These are phyloP conservation scores for Globisporangium cystogenes DNA, from an alignment of 352 stramenopile genomes.

Conservation along the genomic window DNA sequence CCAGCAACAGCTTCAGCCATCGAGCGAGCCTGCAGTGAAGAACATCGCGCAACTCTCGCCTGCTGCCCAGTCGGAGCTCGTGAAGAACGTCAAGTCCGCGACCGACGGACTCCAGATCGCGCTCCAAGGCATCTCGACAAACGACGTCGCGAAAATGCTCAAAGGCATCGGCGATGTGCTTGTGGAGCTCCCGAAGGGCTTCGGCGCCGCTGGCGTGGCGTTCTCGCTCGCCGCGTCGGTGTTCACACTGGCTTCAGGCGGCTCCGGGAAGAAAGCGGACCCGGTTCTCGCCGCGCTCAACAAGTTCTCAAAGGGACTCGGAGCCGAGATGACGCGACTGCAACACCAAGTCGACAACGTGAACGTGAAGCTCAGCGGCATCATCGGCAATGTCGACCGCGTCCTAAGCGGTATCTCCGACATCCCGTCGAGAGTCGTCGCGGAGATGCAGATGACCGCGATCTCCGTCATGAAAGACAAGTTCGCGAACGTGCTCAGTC, in stretches of 20 bases:
- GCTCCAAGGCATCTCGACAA: constrained; percentile 17
- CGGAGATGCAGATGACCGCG: constrained; percentile 41
- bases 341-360: constrained; percentile 19
- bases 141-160: constrained; percentile 29
- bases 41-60: constrained; percentile 14
- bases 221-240: constrained; percentile 40
- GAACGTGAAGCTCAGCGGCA: constrained; percentile 16
- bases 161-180: constrained; percentile 36
- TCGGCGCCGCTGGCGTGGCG: constrained; percentile 30
- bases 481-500: constrained; percentile 25
- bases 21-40: not conserved
- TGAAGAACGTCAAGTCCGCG: constrained; percentile 29
- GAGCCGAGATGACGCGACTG: constrained; percentile 22
- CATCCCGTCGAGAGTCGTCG: constrained; percentile 32
- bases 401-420: constrained; percentile 30
- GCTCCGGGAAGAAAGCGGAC: constrained; percentile 14
- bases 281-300: constrained; percentile 24
- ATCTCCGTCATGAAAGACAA: constrained; percentile 47
- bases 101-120: constrained; percentile 43
- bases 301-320: constrained; percentile 20
- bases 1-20: not conserved
- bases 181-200: constrained; percentile 22
- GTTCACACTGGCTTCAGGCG: constrained; percentile 13
- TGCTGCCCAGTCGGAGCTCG: constrained; percentile 3
- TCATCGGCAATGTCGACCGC: constrained; percentile 31